Conservation (phyloP, 192 early-diverging fungal species). For the Kappamyces sp. region DNA sequence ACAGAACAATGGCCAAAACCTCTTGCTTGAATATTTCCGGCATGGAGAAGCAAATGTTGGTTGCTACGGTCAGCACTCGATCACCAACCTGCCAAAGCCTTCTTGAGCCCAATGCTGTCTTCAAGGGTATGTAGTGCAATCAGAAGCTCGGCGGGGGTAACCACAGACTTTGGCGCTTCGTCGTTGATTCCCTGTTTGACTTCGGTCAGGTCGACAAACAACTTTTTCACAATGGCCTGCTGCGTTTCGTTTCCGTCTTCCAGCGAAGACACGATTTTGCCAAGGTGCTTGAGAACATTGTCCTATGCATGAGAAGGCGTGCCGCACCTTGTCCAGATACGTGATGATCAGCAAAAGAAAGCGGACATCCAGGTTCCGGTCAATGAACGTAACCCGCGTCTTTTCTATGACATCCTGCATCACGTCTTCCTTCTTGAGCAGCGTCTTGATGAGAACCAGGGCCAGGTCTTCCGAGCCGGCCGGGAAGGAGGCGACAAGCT, state of each 20-base stretch:
- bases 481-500: slow-evolving; percentile 61
- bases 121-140: slow-evolving; percentile 67
- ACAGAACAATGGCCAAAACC: slow-evolving; percentile 59
- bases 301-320: slow-evolving; percentile 24
- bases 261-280: slow-evolving; percentile 54
- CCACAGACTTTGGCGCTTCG: slow-evolving; percentile 21
- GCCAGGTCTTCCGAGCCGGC: slow-evolving; percentile 63
- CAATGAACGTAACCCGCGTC: slow-evolving; percentile 44
- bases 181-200: neutral
- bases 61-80: slow-evolving; percentile 35
- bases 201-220: slow-evolving; percentile 55
- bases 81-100: slow-evolving; percentile 59
- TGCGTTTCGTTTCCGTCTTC: slow-evolving; percentile 54
- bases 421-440: slow-evolving; percentile 56
- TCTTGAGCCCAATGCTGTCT: slow-evolving; percentile 54
- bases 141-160: slow-evolving; percentile 63
- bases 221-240: slow-evolving; percentile 52
- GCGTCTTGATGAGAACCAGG: slow-evolving; percentile 52
- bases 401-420: slow-evolving; percentile 46
- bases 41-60: slow-evolving; percentile 65
- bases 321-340: slow-evolving; percentile 51
- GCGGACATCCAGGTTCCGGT: slow-evolving; percentile 53
- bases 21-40: slow-evolving; percentile 63
- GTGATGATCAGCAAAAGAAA: slow-evolving; percentile 66
- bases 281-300: slow-evolving; percentile 52